Evolutionary conservation across 352 stramenopile genomes (phyloP).

Genomic region (Phytophthora crassamura): DNA sequence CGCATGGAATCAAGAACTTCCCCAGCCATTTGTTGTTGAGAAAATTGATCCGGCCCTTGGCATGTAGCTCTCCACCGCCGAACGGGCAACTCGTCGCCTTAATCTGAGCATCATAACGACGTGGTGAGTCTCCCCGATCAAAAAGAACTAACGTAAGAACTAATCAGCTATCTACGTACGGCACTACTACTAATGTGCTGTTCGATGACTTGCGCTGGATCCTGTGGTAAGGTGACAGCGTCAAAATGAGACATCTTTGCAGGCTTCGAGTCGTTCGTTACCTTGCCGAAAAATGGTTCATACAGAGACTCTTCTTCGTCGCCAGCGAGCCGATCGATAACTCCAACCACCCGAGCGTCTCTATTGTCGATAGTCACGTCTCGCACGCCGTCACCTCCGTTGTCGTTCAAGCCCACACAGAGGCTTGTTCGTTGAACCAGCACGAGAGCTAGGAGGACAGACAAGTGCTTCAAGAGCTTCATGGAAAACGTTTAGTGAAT

Average conservation of each 20-base stretch:
- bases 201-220: no score
- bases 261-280: neutral
- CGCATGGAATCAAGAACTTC: slow-evolving; percentile 33
- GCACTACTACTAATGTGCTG: no score
- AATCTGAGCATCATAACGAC: neutral
- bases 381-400: neutral
- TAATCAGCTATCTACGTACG: no score
- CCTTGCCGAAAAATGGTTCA: slow-evolving; percentile 21
- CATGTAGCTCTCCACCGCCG: neutral
- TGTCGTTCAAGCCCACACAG: neutral
- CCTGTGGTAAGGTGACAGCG: no score
- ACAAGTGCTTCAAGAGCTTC: slow-evolving; percentile 20
- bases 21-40: slow-evolving; percentile 21
- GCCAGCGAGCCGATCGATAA: neutral
- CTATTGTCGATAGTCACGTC: slow-evolving; percentile 21
- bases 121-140: no score
- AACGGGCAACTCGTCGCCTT: neutral
- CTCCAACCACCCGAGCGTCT: slow-evolving; percentile 5
- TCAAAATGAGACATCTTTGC: neutral
- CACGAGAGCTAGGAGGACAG: neutral
- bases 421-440: slow-evolving; percentile 9
- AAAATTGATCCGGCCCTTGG: slow-evolving; percentile 12
- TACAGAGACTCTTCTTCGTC: neutral
- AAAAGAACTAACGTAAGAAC: no score
- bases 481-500: neutral